Base-by-base conservation (phyloP, 2,329 filamentous ascomycete species). In the Ascomycota sp. region DNA sequence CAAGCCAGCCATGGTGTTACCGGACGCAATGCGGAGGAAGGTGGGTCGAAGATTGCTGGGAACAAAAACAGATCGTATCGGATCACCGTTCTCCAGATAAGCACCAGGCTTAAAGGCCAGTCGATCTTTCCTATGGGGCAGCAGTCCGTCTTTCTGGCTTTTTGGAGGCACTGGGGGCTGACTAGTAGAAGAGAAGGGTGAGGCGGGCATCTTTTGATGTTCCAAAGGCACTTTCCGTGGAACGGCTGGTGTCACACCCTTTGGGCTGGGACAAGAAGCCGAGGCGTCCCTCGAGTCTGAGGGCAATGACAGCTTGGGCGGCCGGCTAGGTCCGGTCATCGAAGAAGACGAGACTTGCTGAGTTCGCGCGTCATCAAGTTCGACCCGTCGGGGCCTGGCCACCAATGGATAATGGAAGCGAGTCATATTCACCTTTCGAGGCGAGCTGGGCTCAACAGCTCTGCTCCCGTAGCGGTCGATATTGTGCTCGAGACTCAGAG, bases 1-100 rank as follows among this genome's bases (percentile, higher is more conserved):
- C 12, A 95, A 65, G 27, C 91, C 91, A 4, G 64, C 63, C 25
- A 59, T 58, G 0, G 89, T 98, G 50, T 98, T 95, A 12, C 68
- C 55, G 0, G 67, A 56, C 0, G 84, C 86, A 25, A 83, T 58
- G 3, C 67, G 56, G 12, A 95, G 63, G 50, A 98, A 98, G 6
- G 65, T 60, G 2, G 63, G 55, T 25, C 83, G 79, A 1, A 98
- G 65, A 9, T 68, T 65, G 1, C 70, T 67, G 0, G 89, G 86
- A 1, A 98, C 64, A 49, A 95, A 92, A 27, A 98, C 63, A 0
- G 84, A 81, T 27, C 89, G 76, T 6, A 98, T 68, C 0, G 84
- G 79, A 6, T 74, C 71, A 12, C 86, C 89, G 43, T 82, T 84
- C 52, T 98, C 89, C 11, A 93, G 73, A 48, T 83, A 89, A 1